phyloP scores from a whole-genome alignment of 2,329 filamentous ascomycete genomes.

The Cadophora luteo-olivacea region DNA sequence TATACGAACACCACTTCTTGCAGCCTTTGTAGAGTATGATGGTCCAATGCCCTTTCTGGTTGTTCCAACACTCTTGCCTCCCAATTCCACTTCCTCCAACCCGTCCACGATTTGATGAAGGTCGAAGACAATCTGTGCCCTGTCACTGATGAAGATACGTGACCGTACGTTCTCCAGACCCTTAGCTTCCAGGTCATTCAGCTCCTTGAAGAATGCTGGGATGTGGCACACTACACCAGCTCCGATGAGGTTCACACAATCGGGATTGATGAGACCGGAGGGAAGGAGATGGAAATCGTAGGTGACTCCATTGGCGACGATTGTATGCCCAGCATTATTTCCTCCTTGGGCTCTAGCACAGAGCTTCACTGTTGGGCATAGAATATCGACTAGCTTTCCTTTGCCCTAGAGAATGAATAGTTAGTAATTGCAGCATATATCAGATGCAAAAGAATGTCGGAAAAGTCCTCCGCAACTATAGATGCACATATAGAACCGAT shows the following conservation, averaged over 20 bases:
- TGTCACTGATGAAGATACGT: conserved; percentile 67
- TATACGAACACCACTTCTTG: conserved; percentile 70
- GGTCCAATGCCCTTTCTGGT: conserved; percentile 58
- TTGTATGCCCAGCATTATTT: conserved; percentile 57
- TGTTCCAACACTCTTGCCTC: conserved; percentile 52
- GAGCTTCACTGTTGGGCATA: conserved; percentile 42
- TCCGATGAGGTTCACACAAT: conserved; percentile 76
- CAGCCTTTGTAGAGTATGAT: conserved; percentile 65
- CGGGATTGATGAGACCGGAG: conserved; percentile 74
- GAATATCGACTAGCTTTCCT: conserved; percentile 64
- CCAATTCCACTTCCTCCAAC: conserved; percentile 63
- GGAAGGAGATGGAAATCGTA: conserved; percentile 64
- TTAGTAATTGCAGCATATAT: not conserved
- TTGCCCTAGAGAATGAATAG: conserved; percentile 46
- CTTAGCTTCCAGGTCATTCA: conserved; percentile 64
- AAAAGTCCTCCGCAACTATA: not conserved
- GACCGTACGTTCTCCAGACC: conserved; percentile 61
- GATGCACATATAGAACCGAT: not conserved
- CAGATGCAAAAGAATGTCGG: not conserved
- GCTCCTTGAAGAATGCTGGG: conserved; percentile 69
- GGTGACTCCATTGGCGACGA: conserved; percentile 48
- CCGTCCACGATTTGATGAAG: conserved; percentile 73
- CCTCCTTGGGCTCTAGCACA: conserved; percentile 49
- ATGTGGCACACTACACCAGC: conserved; percentile 73
- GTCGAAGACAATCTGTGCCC: conserved; percentile 59